Evolutionary conservation across 2,329 filamentous ascomycete genomes (phyloP).

Genomic region (Neofusicoccum parvum): DNA sequence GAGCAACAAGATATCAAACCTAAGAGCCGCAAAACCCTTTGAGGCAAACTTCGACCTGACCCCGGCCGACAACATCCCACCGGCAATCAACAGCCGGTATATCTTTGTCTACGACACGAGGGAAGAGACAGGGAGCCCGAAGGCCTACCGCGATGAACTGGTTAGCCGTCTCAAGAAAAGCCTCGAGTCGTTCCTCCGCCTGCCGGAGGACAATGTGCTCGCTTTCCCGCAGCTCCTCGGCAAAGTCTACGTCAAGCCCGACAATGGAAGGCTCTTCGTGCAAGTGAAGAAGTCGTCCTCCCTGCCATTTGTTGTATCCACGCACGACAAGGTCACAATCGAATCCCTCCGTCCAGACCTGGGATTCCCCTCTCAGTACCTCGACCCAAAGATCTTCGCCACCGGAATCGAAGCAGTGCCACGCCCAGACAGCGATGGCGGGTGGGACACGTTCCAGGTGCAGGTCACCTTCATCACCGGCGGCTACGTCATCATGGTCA

Average conservation of each 20-base stretch:
- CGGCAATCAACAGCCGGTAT: constrained; percentile 1
- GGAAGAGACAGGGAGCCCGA: neutral
- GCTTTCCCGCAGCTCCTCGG: constrained; percentile 1
- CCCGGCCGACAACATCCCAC: neutral
- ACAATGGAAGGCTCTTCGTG: neutral
- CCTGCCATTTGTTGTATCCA: neutral
- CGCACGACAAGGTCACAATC: neutral
- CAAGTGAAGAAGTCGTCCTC: neutral
- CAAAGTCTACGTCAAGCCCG: neutral
- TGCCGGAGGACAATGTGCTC: neutral
- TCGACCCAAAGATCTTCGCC: neutral
- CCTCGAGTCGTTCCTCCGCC: neutral
- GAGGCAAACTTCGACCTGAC: neutral
- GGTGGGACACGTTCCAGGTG: neutral
- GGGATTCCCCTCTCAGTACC: neutral
- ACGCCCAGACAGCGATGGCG: neutral
- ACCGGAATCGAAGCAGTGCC: neutral
- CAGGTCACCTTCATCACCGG: constrained; percentile 4
- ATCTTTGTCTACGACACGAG: constrained; percentile 4
- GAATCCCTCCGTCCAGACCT: neutral
- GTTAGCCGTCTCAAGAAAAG: neutral
- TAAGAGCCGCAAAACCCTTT: neutral
- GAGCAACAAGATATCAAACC: neutral
- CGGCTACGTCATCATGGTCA: constrained; percentile 1
- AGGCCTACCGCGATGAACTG: neutral